Conservation (phyloP, 2,329 filamentous ascomycete species). For the Paraphaeosphaeria sporulosa region DNA sequence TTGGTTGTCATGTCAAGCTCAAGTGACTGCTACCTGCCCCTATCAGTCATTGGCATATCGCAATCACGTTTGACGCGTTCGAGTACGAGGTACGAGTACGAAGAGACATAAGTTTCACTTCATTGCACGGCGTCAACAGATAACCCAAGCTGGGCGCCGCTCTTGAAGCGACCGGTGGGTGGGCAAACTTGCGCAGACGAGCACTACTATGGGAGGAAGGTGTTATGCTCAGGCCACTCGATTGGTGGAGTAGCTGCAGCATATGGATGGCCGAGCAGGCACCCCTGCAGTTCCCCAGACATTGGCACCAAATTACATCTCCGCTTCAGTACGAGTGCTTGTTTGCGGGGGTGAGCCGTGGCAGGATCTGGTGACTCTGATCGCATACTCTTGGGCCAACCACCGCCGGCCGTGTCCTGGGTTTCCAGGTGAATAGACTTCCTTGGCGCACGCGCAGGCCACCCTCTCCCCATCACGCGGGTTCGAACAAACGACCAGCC, state of each 20-base stretch:
- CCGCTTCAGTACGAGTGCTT: conserved; percentile 24
- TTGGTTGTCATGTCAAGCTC: neutral
- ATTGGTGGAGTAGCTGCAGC: conserved; percentile 20
- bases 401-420: neutral
- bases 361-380: conserved; percentile 21
- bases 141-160: neutral
- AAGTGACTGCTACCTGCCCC: neutral
- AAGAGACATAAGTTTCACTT: neutral
- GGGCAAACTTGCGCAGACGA: conserved; percentile 6
- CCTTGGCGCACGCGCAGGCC: conserved; percentile 23
- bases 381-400: conserved; percentile 16
- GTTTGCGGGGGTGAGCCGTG: conserved; percentile 29
- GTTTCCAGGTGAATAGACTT: conserved; percentile 20
- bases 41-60: neutral
- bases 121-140: neutral
- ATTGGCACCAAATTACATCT: conserved; percentile 21
- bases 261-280: conserved; percentile 18
- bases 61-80: neutral
- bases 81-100: neutral
- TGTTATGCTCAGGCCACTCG: neutral
- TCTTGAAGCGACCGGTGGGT: neutral
- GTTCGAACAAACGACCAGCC: conserved; percentile 17
- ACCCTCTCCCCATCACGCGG: conserved; percentile 28
- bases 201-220: conserved; percentile 8
- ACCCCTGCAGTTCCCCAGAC: conserved; percentile 35